Evolutionary conservation across 2,329 filamentous ascomycete genomes (phyloP).

Genomic region (Fusarium sororula): DNA sequence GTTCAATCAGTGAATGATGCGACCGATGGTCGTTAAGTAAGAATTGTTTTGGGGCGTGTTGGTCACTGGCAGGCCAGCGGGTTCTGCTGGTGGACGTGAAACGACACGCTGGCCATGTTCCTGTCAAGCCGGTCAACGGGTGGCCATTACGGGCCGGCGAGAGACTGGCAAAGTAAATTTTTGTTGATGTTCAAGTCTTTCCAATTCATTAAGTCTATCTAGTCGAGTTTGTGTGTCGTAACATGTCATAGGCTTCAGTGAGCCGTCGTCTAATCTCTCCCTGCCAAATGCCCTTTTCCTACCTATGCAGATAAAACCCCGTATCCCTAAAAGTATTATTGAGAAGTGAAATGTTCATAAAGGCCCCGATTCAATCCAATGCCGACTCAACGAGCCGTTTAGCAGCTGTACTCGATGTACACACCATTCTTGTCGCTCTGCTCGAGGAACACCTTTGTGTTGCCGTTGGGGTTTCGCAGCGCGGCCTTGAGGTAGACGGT

Average conservation of each 20-base stretch:
- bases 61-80: neutral
- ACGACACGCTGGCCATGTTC: neutral
- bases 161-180: neutral
- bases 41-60: no score
- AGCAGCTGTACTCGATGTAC: slow-evolving; percentile 37
- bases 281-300: neutral
- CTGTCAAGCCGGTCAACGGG: neutral
- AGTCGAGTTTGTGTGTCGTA: slow-evolving; percentile 4
- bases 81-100: neutral
- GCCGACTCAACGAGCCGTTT: neutral
- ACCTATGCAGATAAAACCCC: neutral
- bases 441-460: slow-evolving; percentile 44
- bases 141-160: neutral
- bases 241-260: neutral
- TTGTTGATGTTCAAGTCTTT: neutral
- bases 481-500: slow-evolving; percentile 44
- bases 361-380: neutral
- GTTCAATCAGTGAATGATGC: neutral
- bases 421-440: slow-evolving; percentile 46
- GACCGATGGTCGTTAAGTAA: neutral
- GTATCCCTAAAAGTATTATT: neutral
- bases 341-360: slow-evolving; percentile 9
- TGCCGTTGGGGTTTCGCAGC: slow-evolving; percentile 31
- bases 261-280: slow-evolving; percentile 1
- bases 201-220: slow-evolving; percentile 7